These are phyloP conservation scores for Paralagenidium karlingii DNA, from an alignment of 352 stramenopile species.

Conservation along the genomic window DNA sequence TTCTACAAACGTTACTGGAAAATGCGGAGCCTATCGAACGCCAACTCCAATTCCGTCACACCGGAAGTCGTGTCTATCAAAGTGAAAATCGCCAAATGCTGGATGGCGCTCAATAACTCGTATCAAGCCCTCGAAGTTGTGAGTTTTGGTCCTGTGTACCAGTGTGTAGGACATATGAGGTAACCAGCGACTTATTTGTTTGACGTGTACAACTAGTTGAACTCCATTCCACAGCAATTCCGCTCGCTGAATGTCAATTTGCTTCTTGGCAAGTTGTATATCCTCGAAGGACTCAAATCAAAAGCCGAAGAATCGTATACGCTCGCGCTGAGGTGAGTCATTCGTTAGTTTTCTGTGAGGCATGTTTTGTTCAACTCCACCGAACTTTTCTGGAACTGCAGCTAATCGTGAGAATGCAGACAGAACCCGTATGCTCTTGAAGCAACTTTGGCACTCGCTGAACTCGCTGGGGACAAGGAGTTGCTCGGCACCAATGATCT, in stretches of 20 bases:
- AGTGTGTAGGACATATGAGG: neutral
- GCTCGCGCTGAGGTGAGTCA: conserved; percentile 17
- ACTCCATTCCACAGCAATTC: conserved; percentile 18
- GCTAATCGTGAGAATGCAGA: no score
- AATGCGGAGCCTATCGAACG: conserved; percentile 9
- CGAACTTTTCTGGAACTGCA: no score
- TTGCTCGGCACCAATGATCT: no score
- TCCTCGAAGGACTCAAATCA: conserved; percentile 34
- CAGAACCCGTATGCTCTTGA: conserved; percentile 72
- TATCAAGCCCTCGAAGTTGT: conserved; percentile 38
- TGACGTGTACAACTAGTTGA: conserved; percentile 27
- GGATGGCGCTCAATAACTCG: conserved; percentile 33
- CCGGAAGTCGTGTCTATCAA: conserved; percentile 14
- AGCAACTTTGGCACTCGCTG: conserved; percentile 49
- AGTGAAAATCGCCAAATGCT: conserved; percentile 59
- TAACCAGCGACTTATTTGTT: no score
- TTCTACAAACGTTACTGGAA: conserved; percentile 39
- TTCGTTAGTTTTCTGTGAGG: neutral
- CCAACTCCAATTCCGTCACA: conserved; percentile 1
- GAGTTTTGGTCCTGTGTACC: neutral
- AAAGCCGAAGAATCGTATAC: conserved; percentile 55
- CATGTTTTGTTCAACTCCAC: neutral
- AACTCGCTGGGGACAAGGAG: conserved; percentile 34
- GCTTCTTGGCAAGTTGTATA: conserved; percentile 51
- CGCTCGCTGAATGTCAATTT: conserved; percentile 46